These are phyloP conservation scores for Taphrina populina DNA, from an alignment of 1,139 yeast genomes.

Conservation along the genomic window DNA sequence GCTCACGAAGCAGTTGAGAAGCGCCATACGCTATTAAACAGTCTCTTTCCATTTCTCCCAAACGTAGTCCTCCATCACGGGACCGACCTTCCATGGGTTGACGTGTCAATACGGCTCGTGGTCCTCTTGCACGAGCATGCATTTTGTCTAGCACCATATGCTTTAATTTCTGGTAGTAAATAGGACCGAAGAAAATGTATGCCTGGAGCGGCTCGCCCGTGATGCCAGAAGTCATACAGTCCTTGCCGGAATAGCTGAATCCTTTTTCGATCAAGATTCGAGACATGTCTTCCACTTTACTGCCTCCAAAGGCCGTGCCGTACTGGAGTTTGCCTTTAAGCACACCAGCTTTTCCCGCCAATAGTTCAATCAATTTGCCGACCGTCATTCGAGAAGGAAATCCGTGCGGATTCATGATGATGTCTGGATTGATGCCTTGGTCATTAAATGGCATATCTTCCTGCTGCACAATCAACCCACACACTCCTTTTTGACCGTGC, in stretches of 20 bases:
- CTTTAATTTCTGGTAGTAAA: slow-evolving; percentile 94
- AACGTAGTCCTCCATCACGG: slow-evolving; percentile 97
- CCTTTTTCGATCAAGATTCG: slow-evolving; percentile 86
- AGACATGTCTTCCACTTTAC: slow-evolving; percentile 94
- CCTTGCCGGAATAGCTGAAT: slow-evolving; percentile 92
- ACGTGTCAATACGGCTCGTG: slow-evolving; percentile 94
- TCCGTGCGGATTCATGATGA: slow-evolving; percentile 98
- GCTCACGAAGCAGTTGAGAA: slow-evolving; percentile 84
- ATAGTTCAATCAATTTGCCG: slow-evolving; percentile 95
- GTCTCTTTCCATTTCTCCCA: slow-evolving; percentile 99
- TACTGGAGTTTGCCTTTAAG: slow-evolving; percentile 86
- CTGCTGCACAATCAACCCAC: slow-evolving; percentile 95
- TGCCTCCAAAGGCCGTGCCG: slow-evolving; percentile 98
- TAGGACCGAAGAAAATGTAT: slow-evolving; percentile 96
- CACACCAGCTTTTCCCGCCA: slow-evolving; percentile 97
- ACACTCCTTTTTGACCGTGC: slow-evolving; percentile 98
- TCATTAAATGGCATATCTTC: slow-evolving; percentile 96
- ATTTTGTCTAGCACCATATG: slow-evolving; percentile 98
- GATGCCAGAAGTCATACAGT: slow-evolving; percentile 95
- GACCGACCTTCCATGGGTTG: slow-evolving; percentile 99
- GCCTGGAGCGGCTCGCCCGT: slow-evolving; percentile 98
- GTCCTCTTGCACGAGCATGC: slow-evolving; percentile 99
- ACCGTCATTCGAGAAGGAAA: slow-evolving; percentile 99
- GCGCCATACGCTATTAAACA: slow-evolving; percentile 99
- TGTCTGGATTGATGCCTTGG: slow-evolving; percentile 86